Evolutionary conservation across 441 rosid species (phyloP).

Genomic region (Sinapis alba): DNA sequence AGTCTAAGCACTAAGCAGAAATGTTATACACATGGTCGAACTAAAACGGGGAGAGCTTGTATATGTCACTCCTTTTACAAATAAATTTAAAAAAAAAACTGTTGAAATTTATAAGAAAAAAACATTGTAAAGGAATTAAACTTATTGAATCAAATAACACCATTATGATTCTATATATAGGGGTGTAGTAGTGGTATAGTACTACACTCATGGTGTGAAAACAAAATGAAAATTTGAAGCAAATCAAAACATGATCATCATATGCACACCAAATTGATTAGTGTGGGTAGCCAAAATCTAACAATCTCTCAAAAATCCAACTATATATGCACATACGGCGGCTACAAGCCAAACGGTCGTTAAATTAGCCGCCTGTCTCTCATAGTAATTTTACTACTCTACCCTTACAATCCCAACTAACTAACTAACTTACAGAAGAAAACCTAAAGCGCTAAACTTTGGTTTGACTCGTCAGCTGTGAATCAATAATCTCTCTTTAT

Average conservation of each 20-base stretch:
- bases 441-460: slow-evolving; percentile 15
- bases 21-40: background rate
- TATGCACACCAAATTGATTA: too few relatives aligned
- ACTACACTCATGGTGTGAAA: background rate
- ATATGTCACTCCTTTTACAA: background rate
- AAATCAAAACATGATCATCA: too few relatives aligned
- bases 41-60: background rate
- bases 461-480: background rate
- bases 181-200: background rate
- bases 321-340: too few relatives aligned
- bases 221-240: too few relatives aligned
- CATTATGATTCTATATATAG: background rate
- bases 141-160: background rate
- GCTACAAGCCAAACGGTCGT: too few relatives aligned
- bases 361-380: too few relatives aligned
- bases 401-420: slow-evolving; percentile 7
- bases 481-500: slow-evolving; percentile 13
- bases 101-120: background rate
- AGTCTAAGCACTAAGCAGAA: too few relatives aligned
- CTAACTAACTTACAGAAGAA: background rate
- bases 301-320: too few relatives aligned
- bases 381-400: background rate
- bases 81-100: too few relatives aligned
- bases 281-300: too few relatives aligned
- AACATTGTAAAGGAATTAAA: background rate